phyloP scores from a whole-genome alignment of 805 yeast genomes.

The Ogataea kodamae region DNA sequence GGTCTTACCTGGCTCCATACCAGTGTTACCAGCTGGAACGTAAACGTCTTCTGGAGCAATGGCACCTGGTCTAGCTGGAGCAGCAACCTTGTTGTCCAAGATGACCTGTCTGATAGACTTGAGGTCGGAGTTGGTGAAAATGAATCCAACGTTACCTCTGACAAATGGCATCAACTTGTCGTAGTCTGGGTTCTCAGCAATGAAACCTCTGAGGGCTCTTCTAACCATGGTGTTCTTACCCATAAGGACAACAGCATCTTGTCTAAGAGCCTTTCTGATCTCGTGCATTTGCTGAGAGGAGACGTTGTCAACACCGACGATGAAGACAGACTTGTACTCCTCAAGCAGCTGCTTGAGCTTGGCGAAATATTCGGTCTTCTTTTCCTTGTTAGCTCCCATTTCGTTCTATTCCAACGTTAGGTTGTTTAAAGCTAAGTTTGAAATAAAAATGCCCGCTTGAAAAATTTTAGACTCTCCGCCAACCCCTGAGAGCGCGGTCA shows the following conservation, averaged over 20 bases:
- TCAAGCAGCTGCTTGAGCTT: slow-evolving; percentile 93
- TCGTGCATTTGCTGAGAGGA: slow-evolving; percentile 99
- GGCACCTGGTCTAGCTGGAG: slow-evolving; percentile 99
- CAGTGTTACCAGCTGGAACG: slow-evolving; percentile 99
- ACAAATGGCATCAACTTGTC: slow-evolving; percentile 94
- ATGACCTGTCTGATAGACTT: slow-evolving; percentile 87
- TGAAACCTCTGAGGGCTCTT: slow-evolving; percentile 97
- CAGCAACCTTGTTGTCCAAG: slow-evolving; percentile 93
- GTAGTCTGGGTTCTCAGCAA: slow-evolving; percentile 89
- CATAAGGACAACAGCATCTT: slow-evolving; percentile 93
- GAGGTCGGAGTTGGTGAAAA: slow-evolving; percentile 96
- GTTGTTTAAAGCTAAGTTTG: slow-evolving; percentile 73
- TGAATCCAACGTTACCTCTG: slow-evolving; percentile 99
- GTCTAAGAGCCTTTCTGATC: slow-evolving; percentile 95
- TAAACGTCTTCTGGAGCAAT: slow-evolving; percentile 96
- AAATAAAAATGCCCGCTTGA: slow-evolving; percentile 3
- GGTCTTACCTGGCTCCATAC: slow-evolving; percentile 99
- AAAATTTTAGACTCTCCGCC: slow-evolving; percentile 10
- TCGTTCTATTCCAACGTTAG: slow-evolving; percentile 81
- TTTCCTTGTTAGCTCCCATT: slow-evolving; percentile 99
- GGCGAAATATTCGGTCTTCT: slow-evolving; percentile 91
- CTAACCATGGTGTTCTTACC: slow-evolving; percentile 99
- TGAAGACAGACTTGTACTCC: slow-evolving; percentile 96
- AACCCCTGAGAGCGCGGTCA: no score
- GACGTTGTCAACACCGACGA: slow-evolving; percentile 99